Base-by-base conservation (phyloP, 1,284 basidiomycete genomes). In the Heliocybe sulcata region DNA sequence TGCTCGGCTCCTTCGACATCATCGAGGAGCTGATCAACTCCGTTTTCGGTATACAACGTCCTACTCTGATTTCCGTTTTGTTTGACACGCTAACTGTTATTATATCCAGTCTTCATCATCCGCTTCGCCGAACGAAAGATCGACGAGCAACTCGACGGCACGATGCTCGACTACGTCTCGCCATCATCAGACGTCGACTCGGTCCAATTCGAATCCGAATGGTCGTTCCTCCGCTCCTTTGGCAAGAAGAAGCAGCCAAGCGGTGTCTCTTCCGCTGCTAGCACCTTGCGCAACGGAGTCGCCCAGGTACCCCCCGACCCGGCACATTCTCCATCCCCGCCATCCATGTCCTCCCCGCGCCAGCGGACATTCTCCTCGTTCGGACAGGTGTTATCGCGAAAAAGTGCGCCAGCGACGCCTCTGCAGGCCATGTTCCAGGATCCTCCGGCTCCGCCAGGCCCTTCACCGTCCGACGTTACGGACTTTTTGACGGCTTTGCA, bases 171-270 rank as follows among this genome's bases (percentile, higher is more conserved):
- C 56, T 87, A 91, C 64, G 82, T 90, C 27, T 80, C 93, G 0
- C 75, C 89, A 14, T 83, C 90, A 1, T 86, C 84, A 9, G 86
- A 89, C 55, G 86, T 93, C 58, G 88, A 91, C 50, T 81, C 85
- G 35, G 77, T 98, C 22, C 87, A 94, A 56, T 99, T 98, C 64
- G 94, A 98, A 69, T 94, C 92, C 9, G 96, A 98, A 60, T 98
- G 96, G 94, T 88, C 89, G 0, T 88, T 97, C 62, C 79, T 97
- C 52, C 83, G 91, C 33, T 83, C 86, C 4, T 87, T 96, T 8
- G 73, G 77, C 35, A 80, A 79, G 58, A 93, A 88, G 74, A 89
- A 85, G 68, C 58, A 72, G 54, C 57, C 68, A 50, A 60, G 64
- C n/a, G 57, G 67, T 23, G 56, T 70, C 19, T 61, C 67, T 4